A percentile compares a stretch with the other conserved stretches of the same genome.
phyloP scores from a whole-genome alignment of 768 basidiomycete genomes.

The Ramaria rubella region DNA sequence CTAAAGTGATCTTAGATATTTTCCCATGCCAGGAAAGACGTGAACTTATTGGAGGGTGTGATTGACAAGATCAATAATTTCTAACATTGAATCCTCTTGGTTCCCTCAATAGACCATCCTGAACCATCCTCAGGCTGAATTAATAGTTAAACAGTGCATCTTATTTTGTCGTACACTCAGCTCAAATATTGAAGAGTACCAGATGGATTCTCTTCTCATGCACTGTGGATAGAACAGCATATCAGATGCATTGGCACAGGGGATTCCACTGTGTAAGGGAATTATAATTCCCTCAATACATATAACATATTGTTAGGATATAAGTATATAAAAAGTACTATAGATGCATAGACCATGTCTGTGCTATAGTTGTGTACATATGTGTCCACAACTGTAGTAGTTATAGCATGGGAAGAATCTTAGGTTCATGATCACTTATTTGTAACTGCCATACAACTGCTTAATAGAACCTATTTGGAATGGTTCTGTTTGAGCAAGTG shows the following conservation, averaged over 20 bases:
- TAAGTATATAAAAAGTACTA: no score
- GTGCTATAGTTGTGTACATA: no score
- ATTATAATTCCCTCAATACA: no score
- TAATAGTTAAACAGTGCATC: not conserved
- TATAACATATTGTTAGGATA: no score
- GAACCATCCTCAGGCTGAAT: constrained; percentile 19
- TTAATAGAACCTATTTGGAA: no score
- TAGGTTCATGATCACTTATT: no score
- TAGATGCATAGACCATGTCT: no score
- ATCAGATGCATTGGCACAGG: constrained; percentile 18
- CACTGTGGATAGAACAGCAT: constrained; percentile 23
- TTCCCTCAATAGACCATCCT: constrained; percentile 22
- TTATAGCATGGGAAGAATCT: no score
- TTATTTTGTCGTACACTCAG: not conserved
- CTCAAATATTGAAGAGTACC: constrained; percentile 12
- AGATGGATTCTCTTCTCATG: constrained; percentile 22
- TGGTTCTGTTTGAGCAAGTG: no score
- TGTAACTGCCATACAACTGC: no score
- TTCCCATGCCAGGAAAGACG: constrained; percentile 14
- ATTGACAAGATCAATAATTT: constrained; percentile 12
- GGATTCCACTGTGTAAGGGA: constrained; percentile 21
- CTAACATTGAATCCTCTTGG: constrained; percentile 20
- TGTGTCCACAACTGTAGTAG: no score
- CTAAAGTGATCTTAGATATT: constrained; percentile 14
- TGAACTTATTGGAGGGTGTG: constrained; percentile 15